Conservation (phyloP, 345 rosid species). For the Linum usitatissimum region DNA sequence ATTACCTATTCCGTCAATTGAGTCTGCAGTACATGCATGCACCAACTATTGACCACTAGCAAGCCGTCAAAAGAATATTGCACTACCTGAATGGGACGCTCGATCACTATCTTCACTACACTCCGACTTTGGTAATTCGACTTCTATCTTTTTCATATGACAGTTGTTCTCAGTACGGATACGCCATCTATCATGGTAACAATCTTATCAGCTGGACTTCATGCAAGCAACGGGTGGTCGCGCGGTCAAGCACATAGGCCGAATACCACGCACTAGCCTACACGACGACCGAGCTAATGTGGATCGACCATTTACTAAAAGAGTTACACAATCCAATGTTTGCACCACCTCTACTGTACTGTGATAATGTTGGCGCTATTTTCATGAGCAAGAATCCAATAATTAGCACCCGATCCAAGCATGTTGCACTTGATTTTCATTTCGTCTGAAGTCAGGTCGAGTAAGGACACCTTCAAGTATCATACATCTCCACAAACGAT, state of each 20-base stretch:
- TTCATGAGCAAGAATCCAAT: background rate
- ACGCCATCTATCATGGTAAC: background rate
- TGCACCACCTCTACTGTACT: background rate
- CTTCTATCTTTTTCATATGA: background rate
- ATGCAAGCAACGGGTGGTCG: background rate
- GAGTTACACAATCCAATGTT: background rate
- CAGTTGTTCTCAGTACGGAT: background rate
- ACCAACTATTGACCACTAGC: too few relatives aligned
- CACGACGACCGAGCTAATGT: background rate
- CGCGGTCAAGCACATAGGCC: background rate
- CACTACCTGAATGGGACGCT: too few relatives aligned
- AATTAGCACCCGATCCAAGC: background rate
- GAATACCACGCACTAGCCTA: background rate
- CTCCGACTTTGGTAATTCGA: background rate
- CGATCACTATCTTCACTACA: too few relatives aligned
- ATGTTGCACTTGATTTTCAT: background rate
- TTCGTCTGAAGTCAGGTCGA: too few relatives aligned
- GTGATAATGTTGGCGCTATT: background rate
- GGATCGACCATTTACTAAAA: background rate
- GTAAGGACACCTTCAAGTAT: too few relatives aligned
- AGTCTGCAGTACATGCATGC: too few relatives aligned
- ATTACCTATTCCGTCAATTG: too few relatives aligned
- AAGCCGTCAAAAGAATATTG: too few relatives aligned
- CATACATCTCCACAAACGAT: too few relatives aligned
- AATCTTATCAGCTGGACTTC: background rate